Percentiles rank a stretch among this genome's conserved stretches.
These are phyloP conservation scores for Ceratocystiopsis sp. DNA, from an alignment of 2,329 filamentous ascomycete species.

Conservation along the genomic window DNA sequence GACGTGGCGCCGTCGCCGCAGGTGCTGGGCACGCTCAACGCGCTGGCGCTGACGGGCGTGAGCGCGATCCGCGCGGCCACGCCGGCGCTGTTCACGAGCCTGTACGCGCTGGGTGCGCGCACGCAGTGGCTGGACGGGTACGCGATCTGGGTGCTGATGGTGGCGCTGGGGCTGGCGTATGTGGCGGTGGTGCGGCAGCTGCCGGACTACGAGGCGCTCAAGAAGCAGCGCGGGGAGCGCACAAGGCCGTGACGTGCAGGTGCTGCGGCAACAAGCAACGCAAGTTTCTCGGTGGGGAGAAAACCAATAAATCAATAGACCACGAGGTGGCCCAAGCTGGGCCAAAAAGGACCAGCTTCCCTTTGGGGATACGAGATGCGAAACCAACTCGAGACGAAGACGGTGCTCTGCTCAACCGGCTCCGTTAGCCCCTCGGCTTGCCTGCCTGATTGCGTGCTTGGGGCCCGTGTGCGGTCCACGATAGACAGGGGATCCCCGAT, in stretches of 20 bases:
- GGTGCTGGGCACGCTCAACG: conserved; percentile 55
- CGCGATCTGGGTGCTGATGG: conserved; percentile 44
- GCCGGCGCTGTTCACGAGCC: conserved; percentile 46
- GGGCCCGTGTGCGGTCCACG: too few relatives aligned
- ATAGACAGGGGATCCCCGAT: too few relatives aligned
- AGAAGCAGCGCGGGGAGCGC: conserved; percentile 4
- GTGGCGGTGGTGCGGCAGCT: conserved; percentile 16
- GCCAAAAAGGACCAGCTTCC: too few relatives aligned
- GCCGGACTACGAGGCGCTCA: conserved; percentile 18
- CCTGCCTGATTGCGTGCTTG: too few relatives aligned
- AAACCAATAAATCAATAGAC: too few relatives aligned
- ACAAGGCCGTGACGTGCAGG: neutral
- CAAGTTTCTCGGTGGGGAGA: too few relatives aligned
- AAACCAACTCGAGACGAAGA: too few relatives aligned
- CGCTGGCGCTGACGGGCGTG: conserved; percentile 42
- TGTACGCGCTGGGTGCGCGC: conserved; percentile 51
- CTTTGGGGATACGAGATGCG: too few relatives aligned
- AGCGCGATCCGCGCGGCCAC: conserved; percentile 47
- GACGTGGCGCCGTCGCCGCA: conserved; percentile 49
- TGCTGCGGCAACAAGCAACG: too few relatives aligned
- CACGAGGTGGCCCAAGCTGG: too few relatives aligned
- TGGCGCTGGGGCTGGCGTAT: conserved; percentile 20
- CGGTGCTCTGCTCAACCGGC: too few relatives aligned
- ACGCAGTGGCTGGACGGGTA: conserved; percentile 47
- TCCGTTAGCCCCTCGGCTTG: too few relatives aligned